A percentile compares a stretch with the other conserved stretches of the same genome.
These are phyloP conservation scores for Rhododendron kiyosumense DNA, from an alignment of 148 eudicot genomes.

Conservation along the genomic window DNA sequence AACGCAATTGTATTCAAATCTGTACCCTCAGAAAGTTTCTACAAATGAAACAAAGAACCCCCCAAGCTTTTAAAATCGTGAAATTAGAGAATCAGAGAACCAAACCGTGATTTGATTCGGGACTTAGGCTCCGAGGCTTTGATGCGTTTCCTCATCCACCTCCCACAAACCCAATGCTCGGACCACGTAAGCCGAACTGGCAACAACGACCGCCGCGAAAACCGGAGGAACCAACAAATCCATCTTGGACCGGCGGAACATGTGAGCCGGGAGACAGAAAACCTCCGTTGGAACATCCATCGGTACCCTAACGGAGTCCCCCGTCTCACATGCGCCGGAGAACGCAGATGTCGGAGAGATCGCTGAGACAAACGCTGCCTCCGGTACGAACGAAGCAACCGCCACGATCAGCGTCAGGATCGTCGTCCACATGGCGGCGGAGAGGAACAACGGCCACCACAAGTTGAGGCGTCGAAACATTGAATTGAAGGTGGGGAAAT, in stretches of 20 bases:
- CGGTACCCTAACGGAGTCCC: slow-evolving; percentile 47
- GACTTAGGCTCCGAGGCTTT: neutral
- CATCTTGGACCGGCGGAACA: slow-evolving; percentile 46
- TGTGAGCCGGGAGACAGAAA: slow-evolving; percentile 52
- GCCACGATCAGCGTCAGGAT: slow-evolving; percentile 50
- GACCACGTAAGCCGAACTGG: slow-evolving; percentile 56
- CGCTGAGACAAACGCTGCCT: slow-evolving; percentile 56
- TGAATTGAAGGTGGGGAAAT: slow-evolving; percentile 24
- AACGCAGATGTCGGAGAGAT: slow-evolving; percentile 42
- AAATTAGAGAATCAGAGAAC: neutral
- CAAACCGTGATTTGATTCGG: neutral
- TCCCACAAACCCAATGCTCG: slow-evolving; percentile 56
- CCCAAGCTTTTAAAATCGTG: neutral
- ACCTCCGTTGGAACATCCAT: slow-evolving; percentile 55
- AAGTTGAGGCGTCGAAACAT: slow-evolving; percentile 19
- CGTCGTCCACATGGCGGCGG: slow-evolving; percentile 62
- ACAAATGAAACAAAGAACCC: neutral
- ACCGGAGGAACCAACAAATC: slow-evolving; percentile 69
- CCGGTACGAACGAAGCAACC: slow-evolving; percentile 54
- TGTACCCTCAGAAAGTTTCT: neutral
- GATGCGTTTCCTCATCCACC: slow-evolving; percentile 17
- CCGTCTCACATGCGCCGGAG: slow-evolving; percentile 30
- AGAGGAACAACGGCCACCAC: slow-evolving; percentile 41
- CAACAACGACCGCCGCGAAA: slow-evolving; percentile 66
- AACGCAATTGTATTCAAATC: neutral